Conservation (phyloP, 2,329 filamentous ascomycete genomes). For the Cercospora canescens region DNA sequence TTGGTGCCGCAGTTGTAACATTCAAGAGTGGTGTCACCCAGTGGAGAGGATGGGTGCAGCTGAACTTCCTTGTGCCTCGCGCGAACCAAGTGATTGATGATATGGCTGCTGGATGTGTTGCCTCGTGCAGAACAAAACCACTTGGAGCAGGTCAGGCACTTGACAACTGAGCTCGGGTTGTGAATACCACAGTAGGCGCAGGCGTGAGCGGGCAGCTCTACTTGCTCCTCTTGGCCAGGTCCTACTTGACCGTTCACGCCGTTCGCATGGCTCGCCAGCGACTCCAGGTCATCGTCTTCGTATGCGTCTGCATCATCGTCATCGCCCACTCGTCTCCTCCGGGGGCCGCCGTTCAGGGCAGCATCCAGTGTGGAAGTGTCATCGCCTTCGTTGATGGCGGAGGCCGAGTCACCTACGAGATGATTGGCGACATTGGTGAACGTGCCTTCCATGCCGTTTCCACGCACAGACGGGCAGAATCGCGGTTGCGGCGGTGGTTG, state of each 20-base stretch:
- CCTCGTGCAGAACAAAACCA: conserved; percentile 99
- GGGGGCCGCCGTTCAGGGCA: conserved; percentile 71
- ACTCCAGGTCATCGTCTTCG: conserved; percentile 69
- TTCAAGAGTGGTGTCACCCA: conserved; percentile 94
- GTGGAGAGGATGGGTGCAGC: conserved; percentile 85
- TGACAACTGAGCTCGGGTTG: conserved; percentile 91
- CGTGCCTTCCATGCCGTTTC: conserved; percentile 70
- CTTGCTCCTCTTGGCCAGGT: conserved; percentile 73
- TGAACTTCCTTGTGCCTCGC: conserved; percentile 98
- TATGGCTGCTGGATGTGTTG: conserved; percentile 95
- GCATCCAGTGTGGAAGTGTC: conserved; percentile 53
- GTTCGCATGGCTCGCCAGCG: conserved; percentile 78
- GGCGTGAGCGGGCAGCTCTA: conserved; percentile 85
- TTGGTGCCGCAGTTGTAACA: conserved; percentile 99
- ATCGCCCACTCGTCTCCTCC: conserved; percentile 75
- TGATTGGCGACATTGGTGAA: conserved; percentile 88
- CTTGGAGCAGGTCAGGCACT: conserved; percentile 92
- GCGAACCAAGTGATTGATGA: conserved; percentile 96
- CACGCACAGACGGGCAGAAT: conserved; percentile 8
- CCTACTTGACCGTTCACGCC: conserved; percentile 63
- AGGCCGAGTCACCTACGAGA: conserved; percentile 78
- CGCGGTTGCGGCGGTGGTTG: conserved; percentile 12
- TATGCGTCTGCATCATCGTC: conserved; percentile 83
- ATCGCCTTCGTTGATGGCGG: conserved; percentile 83
- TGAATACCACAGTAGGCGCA: conserved; percentile 99